Percentiles rank a stretch among this genome's conserved stretches.
Evolutionary conservation across 78 protist genomes (phyloP).

Genomic region (Chrysochromulina parva): DNA sequence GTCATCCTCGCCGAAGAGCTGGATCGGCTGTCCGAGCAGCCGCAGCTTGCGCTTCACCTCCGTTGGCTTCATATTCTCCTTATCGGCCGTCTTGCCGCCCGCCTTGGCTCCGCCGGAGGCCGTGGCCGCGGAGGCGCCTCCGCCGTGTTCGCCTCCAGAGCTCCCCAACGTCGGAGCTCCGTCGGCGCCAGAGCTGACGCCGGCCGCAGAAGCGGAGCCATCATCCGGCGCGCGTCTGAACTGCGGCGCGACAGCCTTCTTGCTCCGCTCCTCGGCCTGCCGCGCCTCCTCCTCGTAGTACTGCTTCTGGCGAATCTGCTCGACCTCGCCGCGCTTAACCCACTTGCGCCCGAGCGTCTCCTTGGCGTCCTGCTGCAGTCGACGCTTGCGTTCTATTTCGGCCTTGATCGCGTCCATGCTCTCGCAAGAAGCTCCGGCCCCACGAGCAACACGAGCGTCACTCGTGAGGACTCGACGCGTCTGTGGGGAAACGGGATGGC

Average conservation of each 20-base stretch:
- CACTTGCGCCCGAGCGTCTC: not conserved
- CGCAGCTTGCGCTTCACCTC: slow-evolving; percentile 43
- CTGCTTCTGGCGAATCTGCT: not conserved
- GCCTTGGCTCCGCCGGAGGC: not conserved
- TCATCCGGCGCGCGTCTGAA: not conserved
- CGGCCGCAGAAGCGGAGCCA: too few relatives aligned
- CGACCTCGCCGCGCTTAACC: not conserved
- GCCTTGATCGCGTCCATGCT: not conserved
- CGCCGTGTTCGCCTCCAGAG: not conserved
- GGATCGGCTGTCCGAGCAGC: slow-evolving; percentile 31
- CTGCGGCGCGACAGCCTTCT: not conserved
- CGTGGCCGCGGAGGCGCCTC: not conserved
- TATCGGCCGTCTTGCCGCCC: not conserved
- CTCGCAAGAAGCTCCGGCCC: too few relatives aligned
- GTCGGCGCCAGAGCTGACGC: too few relatives aligned
- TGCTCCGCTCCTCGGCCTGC: not conserved
- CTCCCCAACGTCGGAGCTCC: too few relatives aligned
- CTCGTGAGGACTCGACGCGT: too few relatives aligned
- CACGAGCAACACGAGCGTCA: too few relatives aligned
- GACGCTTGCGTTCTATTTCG: not conserved
- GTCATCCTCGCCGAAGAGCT: slow-evolving; percentile 52
- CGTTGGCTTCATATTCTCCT: not conserved
- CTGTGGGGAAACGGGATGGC: too few relatives aligned
- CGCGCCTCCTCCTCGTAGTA: not conserved
- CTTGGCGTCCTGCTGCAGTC: not conserved